Conservation (phyloP, 129 eudicot genomes). For the Flaveria trinervia region DNA sequence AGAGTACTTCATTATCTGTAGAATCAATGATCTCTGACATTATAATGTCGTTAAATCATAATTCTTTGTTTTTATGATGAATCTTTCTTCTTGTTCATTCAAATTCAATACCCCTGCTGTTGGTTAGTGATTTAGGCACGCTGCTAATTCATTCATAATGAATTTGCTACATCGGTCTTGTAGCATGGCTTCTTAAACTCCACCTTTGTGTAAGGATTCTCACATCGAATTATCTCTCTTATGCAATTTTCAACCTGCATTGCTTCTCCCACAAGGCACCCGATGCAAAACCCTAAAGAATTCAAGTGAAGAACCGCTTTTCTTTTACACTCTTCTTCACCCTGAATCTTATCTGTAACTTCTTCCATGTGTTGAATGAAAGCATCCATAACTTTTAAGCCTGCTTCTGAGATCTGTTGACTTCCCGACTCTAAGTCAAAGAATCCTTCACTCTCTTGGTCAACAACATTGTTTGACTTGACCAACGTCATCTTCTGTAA, state of each 20-base stretch:
- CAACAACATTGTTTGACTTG: slow-evolving; percentile 25
- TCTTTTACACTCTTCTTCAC: slow-evolving; percentile 37
- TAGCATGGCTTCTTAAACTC: slow-evolving; percentile 34
- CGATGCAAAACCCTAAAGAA: slow-evolving; percentile 58
- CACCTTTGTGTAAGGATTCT: slow-evolving; percentile 47
- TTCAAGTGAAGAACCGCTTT: slow-evolving; percentile 41
- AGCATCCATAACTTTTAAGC: slow-evolving; percentile 20
- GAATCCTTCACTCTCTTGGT: slow-evolving; percentile 31
- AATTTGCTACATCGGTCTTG: slow-evolving; percentile 33
- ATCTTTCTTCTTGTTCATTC: slow-evolving; percentile 1
- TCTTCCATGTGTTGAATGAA: slow-evolving; percentile 37
- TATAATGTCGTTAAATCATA: neutral
- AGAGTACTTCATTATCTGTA: slow-evolving; percentile 35
- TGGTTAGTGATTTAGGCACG: slow-evolving; percentile 5
- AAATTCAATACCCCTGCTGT: slow-evolving; percentile 28
- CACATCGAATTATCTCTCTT: slow-evolving; percentile 49
- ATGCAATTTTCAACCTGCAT: slow-evolving; percentile 38
- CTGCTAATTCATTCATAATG: slow-evolving; percentile 18
- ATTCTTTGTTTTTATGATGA: neutral
- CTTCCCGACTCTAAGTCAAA: slow-evolving; percentile 54
- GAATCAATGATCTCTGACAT: slow-evolving; percentile 18
- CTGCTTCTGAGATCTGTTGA: neutral
- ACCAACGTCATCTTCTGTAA: slow-evolving; percentile 34
- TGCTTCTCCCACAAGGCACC: slow-evolving; percentile 45
- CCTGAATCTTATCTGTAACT: slow-evolving; percentile 33